A percentile compares a stretch with the other conserved stretches of the same genome.
Conservation (phyloP, 345 rosid genomes). For the Combretum micranthum region DNA sequence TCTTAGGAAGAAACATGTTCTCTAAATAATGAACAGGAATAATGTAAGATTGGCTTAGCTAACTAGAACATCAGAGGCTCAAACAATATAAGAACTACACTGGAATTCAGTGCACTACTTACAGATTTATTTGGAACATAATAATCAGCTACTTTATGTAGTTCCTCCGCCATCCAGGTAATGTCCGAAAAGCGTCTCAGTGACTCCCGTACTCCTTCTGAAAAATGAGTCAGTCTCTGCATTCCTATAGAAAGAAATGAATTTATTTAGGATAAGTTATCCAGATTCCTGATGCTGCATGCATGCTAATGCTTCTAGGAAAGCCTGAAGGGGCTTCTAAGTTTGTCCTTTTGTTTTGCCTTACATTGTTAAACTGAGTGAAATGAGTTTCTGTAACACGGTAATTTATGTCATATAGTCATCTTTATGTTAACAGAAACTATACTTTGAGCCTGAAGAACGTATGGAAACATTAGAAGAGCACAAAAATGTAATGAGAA, state of each 20-base stretch:
- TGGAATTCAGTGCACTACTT: constrained; percentile 18
- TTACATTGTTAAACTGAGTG: no score
- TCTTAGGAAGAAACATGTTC: neutral
- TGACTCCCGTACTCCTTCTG: constrained; percentile 84
- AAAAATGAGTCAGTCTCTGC: constrained; percentile 69
- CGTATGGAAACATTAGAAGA: no score
- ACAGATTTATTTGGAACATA: constrained; percentile 72
- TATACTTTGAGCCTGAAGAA: no score
- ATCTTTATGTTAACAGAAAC: no score
- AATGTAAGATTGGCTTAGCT: neutral
- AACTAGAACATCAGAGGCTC: neutral
- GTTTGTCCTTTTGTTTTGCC: no score
- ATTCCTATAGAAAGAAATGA: constrained; percentile 38
- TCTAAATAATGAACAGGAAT: neutral
- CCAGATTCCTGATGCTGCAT: neutral
- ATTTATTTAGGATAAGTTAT: neutral
- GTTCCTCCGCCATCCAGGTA: constrained; percentile 94
- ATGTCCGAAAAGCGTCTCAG: constrained; percentile 75
- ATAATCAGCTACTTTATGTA: constrained; percentile 73
- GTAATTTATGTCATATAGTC: no score
- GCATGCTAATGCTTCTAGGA: no score
- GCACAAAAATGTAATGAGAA: no score
- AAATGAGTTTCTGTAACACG: no score
- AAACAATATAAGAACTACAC: neutral
- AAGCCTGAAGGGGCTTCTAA: no score